Conservation (phyloP, 768 basidiomycete genomes). For the Crucibulum laeve region DNA sequence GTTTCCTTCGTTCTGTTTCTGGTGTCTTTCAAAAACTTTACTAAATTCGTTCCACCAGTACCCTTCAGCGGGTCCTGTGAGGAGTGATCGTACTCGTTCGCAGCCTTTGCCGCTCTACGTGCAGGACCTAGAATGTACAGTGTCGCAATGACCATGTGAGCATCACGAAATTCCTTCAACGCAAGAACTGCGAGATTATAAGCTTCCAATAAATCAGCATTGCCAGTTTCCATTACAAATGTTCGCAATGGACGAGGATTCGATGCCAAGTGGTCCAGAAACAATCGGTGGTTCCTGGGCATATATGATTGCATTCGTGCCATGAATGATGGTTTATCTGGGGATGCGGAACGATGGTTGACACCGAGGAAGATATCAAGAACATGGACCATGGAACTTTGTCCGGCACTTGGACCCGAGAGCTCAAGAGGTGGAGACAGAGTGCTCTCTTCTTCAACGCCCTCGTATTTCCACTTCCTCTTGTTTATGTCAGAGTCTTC, state of each 20-base stretch:
- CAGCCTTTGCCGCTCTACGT: constrained; percentile 25
- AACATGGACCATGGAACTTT: constrained; percentile 75
- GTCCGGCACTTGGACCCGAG: constrained; percentile 84
- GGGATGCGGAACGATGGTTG: constrained; percentile 38
- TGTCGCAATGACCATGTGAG: constrained; percentile 74
- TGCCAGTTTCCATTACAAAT: constrained; percentile 39
- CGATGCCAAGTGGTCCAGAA: constrained; percentile 61
- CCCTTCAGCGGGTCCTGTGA: constrained; percentile 42
- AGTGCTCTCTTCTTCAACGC: constrained; percentile 36
- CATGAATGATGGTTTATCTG: constrained; percentile 46
- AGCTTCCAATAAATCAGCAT: constrained; percentile 37
- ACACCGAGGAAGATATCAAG: constrained; percentile 74
- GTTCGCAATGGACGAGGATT: constrained; percentile 60
- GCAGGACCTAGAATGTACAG: constrained; percentile 79
- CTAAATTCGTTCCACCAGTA: constrained; percentile 79
- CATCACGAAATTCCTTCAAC: constrained; percentile 73
- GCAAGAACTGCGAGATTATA: constrained; percentile 68
- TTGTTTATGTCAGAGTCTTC: constrained; percentile 48
- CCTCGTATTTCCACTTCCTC: constrained; percentile 47
- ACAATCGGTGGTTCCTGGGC: constrained; percentile 77
- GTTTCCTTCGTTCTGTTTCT: constrained; percentile 63
- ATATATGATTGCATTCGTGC: constrained; percentile 79
- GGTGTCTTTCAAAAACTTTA: constrained; percentile 72
- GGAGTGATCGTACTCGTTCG: constrained; percentile 6
- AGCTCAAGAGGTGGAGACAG: constrained; percentile 47